Evolutionary conservation across 306 rosid genomes (phyloP).

Genomic region (Trifolium subterraneum): DNA sequence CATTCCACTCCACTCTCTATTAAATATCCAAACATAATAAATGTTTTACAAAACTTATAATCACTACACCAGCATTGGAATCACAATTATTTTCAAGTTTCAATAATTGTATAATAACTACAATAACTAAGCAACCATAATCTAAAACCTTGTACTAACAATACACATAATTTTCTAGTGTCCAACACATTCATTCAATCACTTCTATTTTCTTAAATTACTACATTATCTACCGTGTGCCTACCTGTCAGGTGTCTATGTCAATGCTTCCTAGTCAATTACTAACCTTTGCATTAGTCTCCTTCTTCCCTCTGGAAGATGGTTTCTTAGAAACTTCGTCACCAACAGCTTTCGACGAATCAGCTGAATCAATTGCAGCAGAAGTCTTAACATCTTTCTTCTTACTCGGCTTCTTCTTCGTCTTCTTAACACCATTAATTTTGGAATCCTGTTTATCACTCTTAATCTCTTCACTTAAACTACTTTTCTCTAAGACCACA

Average conservation of each 20-base stretch:
- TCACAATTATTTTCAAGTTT: background rate
- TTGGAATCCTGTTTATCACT: conserved; percentile 44
- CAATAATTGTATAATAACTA: conserved; percentile 18
- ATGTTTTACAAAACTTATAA: background rate
- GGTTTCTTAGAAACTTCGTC: conserved; percentile 46
- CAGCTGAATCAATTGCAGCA: conserved; percentile 20
- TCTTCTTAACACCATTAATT: conserved; percentile 47
- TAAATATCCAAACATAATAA: background rate
- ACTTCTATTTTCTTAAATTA: background rate
- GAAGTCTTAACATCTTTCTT: conserved; percentile 53
- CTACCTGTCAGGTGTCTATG: no score
- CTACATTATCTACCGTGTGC: no score
- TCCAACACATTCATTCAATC: background rate
- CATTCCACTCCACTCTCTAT: background rate
- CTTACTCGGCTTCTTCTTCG: conserved; percentile 56
- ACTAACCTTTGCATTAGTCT: conserved; percentile 61
- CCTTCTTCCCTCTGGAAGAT: conserved; percentile 51
- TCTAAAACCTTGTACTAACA: conserved; percentile 10
- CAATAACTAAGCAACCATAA: background rate
- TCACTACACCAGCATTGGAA: background rate
- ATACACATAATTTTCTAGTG: background rate
- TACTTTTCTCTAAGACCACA: conserved; percentile 4
- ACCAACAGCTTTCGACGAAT: conserved; percentile 39
- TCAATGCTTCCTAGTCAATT: background rate
- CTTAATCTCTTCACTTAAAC: conserved; percentile 33